Evolutionary conservation across 2,329 filamentous ascomycete species (phyloP).

Genomic region (Trichoderma pleuroti): DNA sequence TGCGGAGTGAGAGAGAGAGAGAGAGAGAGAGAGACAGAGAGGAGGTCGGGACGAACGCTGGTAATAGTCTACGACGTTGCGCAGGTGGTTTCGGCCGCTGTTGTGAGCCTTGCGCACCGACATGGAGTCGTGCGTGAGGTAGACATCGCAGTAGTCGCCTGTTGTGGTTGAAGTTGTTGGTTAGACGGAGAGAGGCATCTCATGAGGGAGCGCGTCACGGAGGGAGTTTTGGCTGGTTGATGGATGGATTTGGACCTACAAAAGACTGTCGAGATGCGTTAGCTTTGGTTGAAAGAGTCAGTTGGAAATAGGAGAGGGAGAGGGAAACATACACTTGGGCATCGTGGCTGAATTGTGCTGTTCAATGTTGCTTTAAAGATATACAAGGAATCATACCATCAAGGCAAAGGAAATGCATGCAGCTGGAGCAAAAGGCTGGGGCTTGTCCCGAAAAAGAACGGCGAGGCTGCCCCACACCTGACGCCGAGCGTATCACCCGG

Average conservation of each 20-base stretch:
- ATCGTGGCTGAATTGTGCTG: slow-evolving; percentile 50
- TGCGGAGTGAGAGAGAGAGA: too few species aligned
- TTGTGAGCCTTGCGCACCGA: slow-evolving; percentile 99
- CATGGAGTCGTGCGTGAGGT: slow-evolving; percentile 99
- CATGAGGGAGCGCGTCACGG: not conserved
- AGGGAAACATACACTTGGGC: slow-evolving; percentile 75
- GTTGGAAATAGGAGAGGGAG: slow-evolving; percentile 27
- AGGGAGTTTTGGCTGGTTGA: not conserved
- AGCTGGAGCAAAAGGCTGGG: slow-evolving; percentile 19
- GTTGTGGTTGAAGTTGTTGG: slow-evolving; percentile 1
- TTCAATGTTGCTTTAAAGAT: not conserved
- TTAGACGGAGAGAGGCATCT: not conserved
- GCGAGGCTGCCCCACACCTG: slow-evolving; percentile 28
- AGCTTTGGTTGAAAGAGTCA: not conserved
- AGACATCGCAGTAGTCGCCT: slow-evolving; percentile 99
- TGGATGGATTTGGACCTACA: slow-evolving; percentile 23
- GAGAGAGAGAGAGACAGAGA: not conserved
- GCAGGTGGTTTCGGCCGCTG: slow-evolving; percentile 89
- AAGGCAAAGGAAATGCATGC: not conserved
- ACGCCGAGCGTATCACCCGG: not conserved
- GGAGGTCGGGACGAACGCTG: slow-evolving; percentile 61
- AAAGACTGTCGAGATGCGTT: slow-evolving; percentile 27
- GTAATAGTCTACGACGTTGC: slow-evolving; percentile 98
- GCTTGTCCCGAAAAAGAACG: slow-evolving; percentile 20
- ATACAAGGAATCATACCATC: not conserved